Evolutionary conservation across 2,329 filamentous ascomycete genomes (phyloP), one percentile per base, ranked within the genome.

Genomic region (Phyllosticta citribraziliensis): DNA sequence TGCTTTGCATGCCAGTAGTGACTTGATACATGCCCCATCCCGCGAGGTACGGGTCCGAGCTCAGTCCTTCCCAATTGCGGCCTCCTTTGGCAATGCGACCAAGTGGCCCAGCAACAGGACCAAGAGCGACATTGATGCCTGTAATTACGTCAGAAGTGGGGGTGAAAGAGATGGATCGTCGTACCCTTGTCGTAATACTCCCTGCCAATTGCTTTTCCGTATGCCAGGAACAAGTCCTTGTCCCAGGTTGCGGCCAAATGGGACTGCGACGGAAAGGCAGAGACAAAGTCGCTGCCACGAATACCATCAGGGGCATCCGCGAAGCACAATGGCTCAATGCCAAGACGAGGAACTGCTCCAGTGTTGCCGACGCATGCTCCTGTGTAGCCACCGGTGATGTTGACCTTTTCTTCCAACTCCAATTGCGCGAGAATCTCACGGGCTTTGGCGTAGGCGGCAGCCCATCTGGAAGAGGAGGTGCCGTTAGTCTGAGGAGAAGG

Each of bases 21-120:
- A 82, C 82, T 59, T 79, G 67, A 6, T 76, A 75, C 30, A 74
- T 81, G 1, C 75, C 81, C 61, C 78, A 68, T 2, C 76, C 83
- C 64, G 82, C 80, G 30, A 91, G 79, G 4, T 82, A 82, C 0
- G 88, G 88, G 68, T 91, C 88, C 0, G 80, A 74, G 2, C 87
- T 86, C 65, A 91, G 87, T 0, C 85, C 83, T 70, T 91, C 88
- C 88, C 87, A 91, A 65, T 84, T 88, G 19, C 88, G 80, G 2
- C 78, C 78, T 17, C 75, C 78, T 57, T 69, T 70, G n/a, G 72
- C 72, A 67, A 89, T 86, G 8, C 87, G 81, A 2, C 88, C 88
- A 1, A 91, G 70, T 0, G 89, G 84, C 0, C 88, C 88, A 27
- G 89, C 84, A 0, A 82, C 79, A 0, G 88, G 88, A 0, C 87